Evolutionary conservation across 2,329 filamentous ascomycete species (phyloP).

Genomic region (Aspergillus sp.): DNA sequence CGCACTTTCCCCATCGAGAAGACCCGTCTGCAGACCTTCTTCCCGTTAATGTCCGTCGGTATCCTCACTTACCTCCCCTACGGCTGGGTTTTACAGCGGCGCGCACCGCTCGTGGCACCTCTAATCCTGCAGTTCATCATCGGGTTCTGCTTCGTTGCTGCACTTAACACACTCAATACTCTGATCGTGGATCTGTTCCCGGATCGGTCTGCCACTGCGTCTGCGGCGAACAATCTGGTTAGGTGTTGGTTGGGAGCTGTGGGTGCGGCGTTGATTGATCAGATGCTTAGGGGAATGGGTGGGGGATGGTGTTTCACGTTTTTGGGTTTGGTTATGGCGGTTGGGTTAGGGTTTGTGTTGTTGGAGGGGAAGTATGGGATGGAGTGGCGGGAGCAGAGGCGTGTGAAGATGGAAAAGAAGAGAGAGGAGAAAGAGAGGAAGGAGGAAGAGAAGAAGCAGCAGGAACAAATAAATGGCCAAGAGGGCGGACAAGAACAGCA

Average conservation of each 20-base stretch:
- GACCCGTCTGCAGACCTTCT: constrained; percentile 20
- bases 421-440: constrained; percentile 6
- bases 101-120: constrained; percentile 15
- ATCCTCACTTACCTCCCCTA: constrained; percentile 21
- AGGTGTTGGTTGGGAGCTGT: constrained; percentile 24
- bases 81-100: constrained; percentile 24
- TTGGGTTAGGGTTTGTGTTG: constrained; percentile 11
- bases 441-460: constrained; percentile 5
- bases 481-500: neutral
- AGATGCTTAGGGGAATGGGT: constrained; percentile 20
- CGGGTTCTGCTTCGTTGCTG: constrained; percentile 19
- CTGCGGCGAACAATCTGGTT: constrained; percentile 23
- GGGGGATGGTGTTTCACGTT: constrained; percentile 24
- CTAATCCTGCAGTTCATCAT: constrained; percentile 28
- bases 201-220: constrained; percentile 18
- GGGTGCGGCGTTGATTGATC: constrained; percentile 18
- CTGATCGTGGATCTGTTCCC: constrained; percentile 26
- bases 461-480: constrained; percentile 2
- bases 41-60: constrained; percentile 19
- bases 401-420: constrained; percentile 7
- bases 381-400: constrained; percentile 14
- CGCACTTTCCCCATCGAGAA: constrained; percentile 37
- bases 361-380: constrained; percentile 12
- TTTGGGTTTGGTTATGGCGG: constrained; percentile 14
- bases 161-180: constrained; percentile 19